Base-by-base conservation (phyloP, 345 rosid species). In the Melaleuca quinquenervia region DNA sequence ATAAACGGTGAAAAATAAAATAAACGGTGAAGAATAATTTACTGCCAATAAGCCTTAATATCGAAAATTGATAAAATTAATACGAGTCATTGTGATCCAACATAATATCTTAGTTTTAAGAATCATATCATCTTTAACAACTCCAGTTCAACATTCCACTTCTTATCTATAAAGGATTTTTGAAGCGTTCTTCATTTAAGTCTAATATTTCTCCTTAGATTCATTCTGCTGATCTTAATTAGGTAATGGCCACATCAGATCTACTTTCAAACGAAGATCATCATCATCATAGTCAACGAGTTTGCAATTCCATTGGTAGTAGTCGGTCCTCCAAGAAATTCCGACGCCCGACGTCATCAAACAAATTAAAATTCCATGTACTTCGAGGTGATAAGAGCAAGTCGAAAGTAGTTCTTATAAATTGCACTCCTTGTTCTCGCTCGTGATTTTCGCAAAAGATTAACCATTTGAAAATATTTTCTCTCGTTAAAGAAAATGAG, bases 41-140 rank as follows among this genome's bases (percentile, higher is more conserved):
- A 8, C 3, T 3, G 0, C 16, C 0, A 16, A 2, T 0, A 5
- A 0, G 6, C 11, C 24, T 16, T 18, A 32, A 32, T 64, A 15
- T 32, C 1, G 1, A 64, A 64, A 32, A 20, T 53, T 18, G 10
- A 53, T 18, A 3, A 41, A 4, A 41, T 41, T 41, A 41, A 41
- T 2, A 41, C 41, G 41, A 41, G 41, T 41, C 41, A 41, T 41
- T 41, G 41, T 41, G 41, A 41, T 41, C 41, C 41, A 41, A 41
- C 2, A 41, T 60, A n/a, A 58, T 58, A 32, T 29, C 29, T 58
- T 58, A 58, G 41, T 2, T 41, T 41, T 41, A 41, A 41, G 41
- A 41, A 41, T 41, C 41, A 41, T 41, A 41, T 41, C 41, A 41
- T 41, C 41, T 41, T 41, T 41, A 2, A 41, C 41, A 41, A 41